Evolutionary conservation across 305 asterid genomes (phyloP).

Genomic region (Fraxinus albicans): DNA sequence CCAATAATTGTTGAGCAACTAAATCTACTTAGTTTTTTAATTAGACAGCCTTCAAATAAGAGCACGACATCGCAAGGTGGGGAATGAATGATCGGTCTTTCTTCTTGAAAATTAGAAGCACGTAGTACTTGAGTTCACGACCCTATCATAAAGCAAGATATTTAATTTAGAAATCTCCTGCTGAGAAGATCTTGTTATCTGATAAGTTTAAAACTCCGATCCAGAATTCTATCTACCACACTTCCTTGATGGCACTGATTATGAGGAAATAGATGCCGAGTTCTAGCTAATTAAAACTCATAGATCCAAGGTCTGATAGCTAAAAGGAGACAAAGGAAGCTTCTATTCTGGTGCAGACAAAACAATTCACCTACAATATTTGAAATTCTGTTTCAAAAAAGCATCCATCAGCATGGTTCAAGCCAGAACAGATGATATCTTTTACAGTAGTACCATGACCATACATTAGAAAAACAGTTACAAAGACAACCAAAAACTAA

Average conservation of each 20-base stretch:
- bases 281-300: not conserved
- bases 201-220: not conserved
- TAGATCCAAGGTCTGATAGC: not conserved
- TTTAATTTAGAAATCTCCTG: not conserved
- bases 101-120: not conserved
- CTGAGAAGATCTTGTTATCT: not conserved
- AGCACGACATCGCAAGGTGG: not conserved
- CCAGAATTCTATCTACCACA: not conserved
- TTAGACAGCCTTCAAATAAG: not conserved
- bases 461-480: not conserved
- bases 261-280: not conserved
- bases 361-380: not conserved
- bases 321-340: not conserved
- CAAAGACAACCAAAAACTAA: constrained; percentile 9
- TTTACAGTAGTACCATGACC: constrained; percentile 3
- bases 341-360: not conserved
- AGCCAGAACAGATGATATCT: constrained; percentile 5
- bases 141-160: not conserved
- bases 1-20: not conserved
- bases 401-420: not conserved
- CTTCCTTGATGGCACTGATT: not conserved
- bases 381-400: not conserved
- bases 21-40: not conserved
- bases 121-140: not conserved
- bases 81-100: not conserved